phyloP scores from a whole-genome alignment of 257 asterid species.

The Handroanthus guayacan region DNA sequence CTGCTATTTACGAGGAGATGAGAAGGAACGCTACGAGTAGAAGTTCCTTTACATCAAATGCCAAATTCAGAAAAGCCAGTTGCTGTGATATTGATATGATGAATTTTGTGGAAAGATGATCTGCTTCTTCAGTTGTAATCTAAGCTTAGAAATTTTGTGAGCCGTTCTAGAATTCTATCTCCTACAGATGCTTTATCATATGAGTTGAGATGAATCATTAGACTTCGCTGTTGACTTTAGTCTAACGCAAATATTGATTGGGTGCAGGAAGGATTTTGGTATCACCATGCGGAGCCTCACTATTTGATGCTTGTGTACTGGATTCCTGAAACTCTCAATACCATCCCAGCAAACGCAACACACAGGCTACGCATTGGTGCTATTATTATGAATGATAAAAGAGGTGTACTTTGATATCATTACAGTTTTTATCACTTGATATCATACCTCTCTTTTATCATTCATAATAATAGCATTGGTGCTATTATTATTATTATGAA shows the following conservation, averaged over 20 bases:
- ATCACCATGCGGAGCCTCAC: conserved; percentile 84
- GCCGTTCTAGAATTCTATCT: conserved; percentile 15
- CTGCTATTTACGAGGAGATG: not conserved
- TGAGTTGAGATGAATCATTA: not conserved
- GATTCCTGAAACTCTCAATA: conserved; percentile 60
- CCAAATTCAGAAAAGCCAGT: conserved; percentile 12
- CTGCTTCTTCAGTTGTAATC: not conserved
- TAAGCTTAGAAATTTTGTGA: not conserved
- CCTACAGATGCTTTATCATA: conserved; percentile 11
- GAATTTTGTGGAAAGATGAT: conserved; percentile 8
- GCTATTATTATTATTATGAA: conserved; percentile 74
- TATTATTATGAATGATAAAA: conserved; percentile 67
- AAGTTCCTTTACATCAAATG: not conserved
- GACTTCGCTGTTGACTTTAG: not conserved
- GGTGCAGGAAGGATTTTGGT: conserved; percentile 77
- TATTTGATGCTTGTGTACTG: conserved; percentile 79
- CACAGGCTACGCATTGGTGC: conserved; percentile 80
- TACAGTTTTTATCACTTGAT: conserved; percentile 1
- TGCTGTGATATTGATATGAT: conserved; percentile 11
- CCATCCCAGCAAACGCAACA: conserved; percentile 75
- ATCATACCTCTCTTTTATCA: too few species aligned
- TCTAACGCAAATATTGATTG: conserved; percentile 24
- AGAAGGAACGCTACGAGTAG: conserved; percentile 2
- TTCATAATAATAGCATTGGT: too few species aligned
- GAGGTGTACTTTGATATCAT: conserved; percentile 54